phyloP scores from a whole-genome alignment of 768 basidiomycete genomes.

The Suillus bovinus region DNA sequence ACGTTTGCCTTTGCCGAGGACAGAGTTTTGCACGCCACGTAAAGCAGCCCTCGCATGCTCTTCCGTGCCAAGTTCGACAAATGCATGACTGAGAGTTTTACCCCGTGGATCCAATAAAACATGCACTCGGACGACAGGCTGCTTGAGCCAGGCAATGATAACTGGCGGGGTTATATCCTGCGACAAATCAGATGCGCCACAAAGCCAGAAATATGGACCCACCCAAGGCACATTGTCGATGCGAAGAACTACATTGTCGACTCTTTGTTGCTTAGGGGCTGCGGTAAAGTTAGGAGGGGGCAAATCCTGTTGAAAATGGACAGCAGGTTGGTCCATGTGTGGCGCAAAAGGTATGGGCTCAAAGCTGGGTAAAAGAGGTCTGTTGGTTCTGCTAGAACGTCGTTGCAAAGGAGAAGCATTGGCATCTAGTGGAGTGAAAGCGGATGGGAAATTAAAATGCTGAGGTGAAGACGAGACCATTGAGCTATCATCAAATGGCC shows the following conservation, averaged over 20 bases:
- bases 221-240: conserved; percentile 93
- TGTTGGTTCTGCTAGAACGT: conserved; percentile 26
- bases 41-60: conserved; percentile 66
- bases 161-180: conserved; percentile 84
- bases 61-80: conserved; percentile 67
- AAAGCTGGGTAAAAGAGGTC: conserved; percentile 30
- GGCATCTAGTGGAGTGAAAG: conserved; percentile 16
- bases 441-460: conserved; percentile 14
- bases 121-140: conserved; percentile 63
- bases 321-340: conserved; percentile 34
- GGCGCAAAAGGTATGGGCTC: conserved; percentile 29
- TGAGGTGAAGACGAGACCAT: conserved; percentile 10
- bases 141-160: conserved; percentile 67
- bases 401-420: conserved; percentile 25
- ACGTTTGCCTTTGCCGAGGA: conserved; percentile 75
- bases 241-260: conserved; percentile 63
- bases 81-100: conserved; percentile 85
- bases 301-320: conserved; percentile 19
- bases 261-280: conserved; percentile 16
- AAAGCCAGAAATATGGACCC: conserved; percentile 25
- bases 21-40: conserved; percentile 49
- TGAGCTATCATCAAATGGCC: conserved; percentile 25
- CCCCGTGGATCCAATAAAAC: conserved; percentile 80
- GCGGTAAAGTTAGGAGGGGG: conserved; percentile 15
- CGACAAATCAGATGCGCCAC: conserved; percentile 14